A percentile compares a stretch with the other conserved stretches of the same genome.
These are phyloP conservation scores for Cadophora sp. DNA, from an alignment of 2,329 filamentous ascomycete species.

Conservation along the genomic window DNA sequence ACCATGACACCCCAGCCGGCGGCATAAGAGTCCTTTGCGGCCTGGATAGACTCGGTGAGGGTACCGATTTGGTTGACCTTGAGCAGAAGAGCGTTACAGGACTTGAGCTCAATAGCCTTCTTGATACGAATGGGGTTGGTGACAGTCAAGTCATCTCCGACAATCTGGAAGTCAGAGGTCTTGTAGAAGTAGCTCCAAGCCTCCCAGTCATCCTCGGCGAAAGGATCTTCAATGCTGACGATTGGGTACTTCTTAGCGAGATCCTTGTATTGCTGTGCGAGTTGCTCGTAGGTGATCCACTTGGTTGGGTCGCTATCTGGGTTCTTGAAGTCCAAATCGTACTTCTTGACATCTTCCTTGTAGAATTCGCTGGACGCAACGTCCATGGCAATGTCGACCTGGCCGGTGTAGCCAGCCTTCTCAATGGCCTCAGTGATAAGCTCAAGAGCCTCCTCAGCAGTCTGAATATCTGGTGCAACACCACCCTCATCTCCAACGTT, in stretches of 20 bases:
- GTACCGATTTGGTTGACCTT: conserved; percentile 99
- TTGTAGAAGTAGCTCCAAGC: conserved; percentile 99
- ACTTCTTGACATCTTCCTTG: conserved; percentile 97
- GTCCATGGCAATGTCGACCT: conserved; percentile 99
- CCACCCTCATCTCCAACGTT: conserved; percentile 99
- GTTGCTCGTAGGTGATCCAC: conserved; percentile 99
- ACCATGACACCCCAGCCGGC: conserved; percentile 99
- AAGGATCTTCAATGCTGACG: conserved; percentile 98
- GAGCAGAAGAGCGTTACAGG: conserved; percentile 95
- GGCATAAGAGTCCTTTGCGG: conserved; percentile 96
- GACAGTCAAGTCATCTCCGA: conserved; percentile 97
- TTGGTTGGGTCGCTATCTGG: conserved; percentile 93
- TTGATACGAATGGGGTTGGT: conserved; percentile 99
- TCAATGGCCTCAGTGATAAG: conserved; percentile 96
- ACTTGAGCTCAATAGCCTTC: conserved; percentile 99
- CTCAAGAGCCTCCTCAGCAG: conserved; percentile 93
- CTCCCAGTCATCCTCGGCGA: conserved; percentile 99
- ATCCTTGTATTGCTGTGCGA: conserved; percentile 88
- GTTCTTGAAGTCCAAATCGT: conserved; percentile 99
- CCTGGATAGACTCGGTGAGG: conserved; percentile 98
- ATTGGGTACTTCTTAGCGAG: conserved; percentile 97
- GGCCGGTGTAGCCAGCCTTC: conserved; percentile 91
- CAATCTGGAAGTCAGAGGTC: conserved; percentile 97
- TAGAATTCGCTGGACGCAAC: conserved; percentile 99
- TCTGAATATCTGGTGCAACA: conserved; percentile 99